These are phyloP conservation scores for Micractinium sp. DNA, from an alignment of 139 green algal genomes.

Conservation along the genomic window DNA sequence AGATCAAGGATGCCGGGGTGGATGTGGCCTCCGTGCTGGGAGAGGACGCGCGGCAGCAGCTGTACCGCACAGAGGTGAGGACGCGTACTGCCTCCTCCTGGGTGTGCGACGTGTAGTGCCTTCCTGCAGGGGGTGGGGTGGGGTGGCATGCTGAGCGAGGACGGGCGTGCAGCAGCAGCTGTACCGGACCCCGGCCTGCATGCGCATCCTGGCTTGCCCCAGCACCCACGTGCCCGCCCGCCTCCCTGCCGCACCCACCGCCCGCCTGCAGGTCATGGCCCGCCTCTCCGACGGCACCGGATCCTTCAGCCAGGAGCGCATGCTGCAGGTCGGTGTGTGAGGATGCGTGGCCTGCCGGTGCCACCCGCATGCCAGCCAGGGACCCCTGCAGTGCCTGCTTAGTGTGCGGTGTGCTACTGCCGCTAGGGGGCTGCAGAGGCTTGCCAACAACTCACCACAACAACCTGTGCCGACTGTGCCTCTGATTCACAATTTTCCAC, in stretches of 20 bases:
- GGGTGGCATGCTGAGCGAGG: not conserved
- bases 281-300: conserved; percentile 67
- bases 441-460: no score
- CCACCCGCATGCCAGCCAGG: not conserved
- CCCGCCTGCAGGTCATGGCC: conserved; percentile 29
- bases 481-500: no score
- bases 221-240: no score
- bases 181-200: not conserved
- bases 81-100: not conserved
- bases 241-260: no score
- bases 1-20: conserved; percentile 78
- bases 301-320: conserved; percentile 72
- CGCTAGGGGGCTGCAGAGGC: no score
- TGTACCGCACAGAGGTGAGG: conserved; percentile 85
- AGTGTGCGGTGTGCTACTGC: no score
- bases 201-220: not conserved
- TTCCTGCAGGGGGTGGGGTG: no score
- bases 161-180: not conserved
- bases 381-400: not conserved
- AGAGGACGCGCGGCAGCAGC: conserved; percentile 72
- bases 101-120: no score
- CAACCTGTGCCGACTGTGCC: no score
- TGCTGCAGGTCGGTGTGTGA: conserved; percentile 50
- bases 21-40: conserved; percentile 73
- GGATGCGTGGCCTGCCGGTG: not conserved